Evolutionary conservation across 1,284 basidiomycete genomes (phyloP).

Genomic region (Malassezia slooffiae): DNA sequence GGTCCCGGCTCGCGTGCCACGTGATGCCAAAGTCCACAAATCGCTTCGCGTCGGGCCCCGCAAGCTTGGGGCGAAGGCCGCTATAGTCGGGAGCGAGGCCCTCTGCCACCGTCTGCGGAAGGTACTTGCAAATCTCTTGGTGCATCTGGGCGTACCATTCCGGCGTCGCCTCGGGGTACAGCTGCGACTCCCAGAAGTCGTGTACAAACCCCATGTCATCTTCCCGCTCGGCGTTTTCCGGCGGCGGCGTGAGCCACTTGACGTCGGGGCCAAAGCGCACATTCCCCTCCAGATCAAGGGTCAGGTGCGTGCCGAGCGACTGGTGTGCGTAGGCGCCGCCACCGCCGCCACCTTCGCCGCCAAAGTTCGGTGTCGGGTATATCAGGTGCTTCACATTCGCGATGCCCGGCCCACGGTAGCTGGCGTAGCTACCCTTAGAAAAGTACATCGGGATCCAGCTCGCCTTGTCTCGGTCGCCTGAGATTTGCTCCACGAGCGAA

Average conservation of each 20-base stretch:
- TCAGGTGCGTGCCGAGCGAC: conserved; percentile 39
- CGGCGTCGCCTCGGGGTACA: conserved; percentile 20
- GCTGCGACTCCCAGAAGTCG: conserved; percentile 28
- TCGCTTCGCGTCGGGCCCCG: conserved; percentile 56
- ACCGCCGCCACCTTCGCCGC: conserved; percentile 16
- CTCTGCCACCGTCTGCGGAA: conserved; percentile 59
- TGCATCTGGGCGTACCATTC: conserved; percentile 33
- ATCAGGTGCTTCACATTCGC: conserved; percentile 29
- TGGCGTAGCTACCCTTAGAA: conserved; percentile 42
- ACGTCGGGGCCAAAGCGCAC: conserved; percentile 88
- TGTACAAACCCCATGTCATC: conserved; percentile 12
- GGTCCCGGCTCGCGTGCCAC: conserved; percentile 27
- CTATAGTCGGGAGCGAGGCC: conserved; percentile 76
- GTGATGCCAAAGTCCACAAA: conserved; percentile 69
- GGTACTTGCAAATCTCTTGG: conserved; percentile 51
- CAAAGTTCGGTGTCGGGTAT: conserved; percentile 33
- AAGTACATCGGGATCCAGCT: conserved; percentile 32
- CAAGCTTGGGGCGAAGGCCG: conserved; percentile 81
- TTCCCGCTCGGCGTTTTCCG: not conserved
- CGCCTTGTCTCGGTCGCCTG: conserved; percentile 4
- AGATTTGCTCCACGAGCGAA: conserved; percentile 19
- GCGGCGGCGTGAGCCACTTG: conserved; percentile 59
- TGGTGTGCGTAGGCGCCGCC: conserved; percentile 30
- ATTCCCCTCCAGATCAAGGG: conserved; percentile 69
- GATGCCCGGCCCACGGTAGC: conserved; percentile 31